phyloP scores from a whole-genome alignment of 1,284 basidiomycete genomes.

The Pseudozyma thailandica region DNA sequence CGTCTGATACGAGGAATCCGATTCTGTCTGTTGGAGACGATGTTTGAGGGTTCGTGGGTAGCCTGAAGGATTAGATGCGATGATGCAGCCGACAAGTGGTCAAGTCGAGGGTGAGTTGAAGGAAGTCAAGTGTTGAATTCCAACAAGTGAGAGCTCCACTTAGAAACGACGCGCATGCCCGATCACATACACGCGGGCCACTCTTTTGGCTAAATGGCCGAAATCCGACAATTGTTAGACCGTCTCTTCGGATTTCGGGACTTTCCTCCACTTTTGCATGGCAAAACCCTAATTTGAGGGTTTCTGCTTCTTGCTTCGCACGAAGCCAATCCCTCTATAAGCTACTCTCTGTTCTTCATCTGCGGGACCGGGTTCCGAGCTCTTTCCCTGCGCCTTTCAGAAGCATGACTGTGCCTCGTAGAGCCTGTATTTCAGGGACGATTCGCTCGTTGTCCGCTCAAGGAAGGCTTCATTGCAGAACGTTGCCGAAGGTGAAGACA shows the following conservation, averaged over 20 bases:
- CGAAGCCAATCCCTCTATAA: neutral
- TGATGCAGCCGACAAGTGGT: neutral
- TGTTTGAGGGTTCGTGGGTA: neutral
- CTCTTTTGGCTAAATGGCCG: conserved; percentile 7
- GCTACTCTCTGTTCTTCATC: neutral
- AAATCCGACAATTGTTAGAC: conserved; percentile 15
- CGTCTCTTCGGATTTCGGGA: conserved; percentile 23
- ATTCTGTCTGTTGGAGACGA: too few species aligned
- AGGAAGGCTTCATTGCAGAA: too few species aligned
- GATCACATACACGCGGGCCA: conserved; percentile 27
- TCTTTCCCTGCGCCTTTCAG: too few species aligned
- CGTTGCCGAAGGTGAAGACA: too few species aligned
- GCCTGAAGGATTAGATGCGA: too few species aligned
- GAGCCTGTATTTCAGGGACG: too few species aligned
- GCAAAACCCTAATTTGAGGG: neutral
- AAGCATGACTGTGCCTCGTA: too few species aligned
- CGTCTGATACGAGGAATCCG: too few species aligned
- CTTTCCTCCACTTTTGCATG: conserved; percentile 24
- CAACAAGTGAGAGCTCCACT: conserved; percentile 25
- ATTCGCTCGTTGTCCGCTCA: too few species aligned
- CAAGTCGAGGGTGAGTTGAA: neutral
- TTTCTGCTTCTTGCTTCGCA: neutral
- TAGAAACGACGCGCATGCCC: conserved; percentile 48
- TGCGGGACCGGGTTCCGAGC: too few species aligned
- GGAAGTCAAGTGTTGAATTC: conserved; percentile 20